These are phyloP conservation scores for Boletus huronensis DNA, from an alignment of 768 basidiomycete genomes.

Conservation along the genomic window DNA sequence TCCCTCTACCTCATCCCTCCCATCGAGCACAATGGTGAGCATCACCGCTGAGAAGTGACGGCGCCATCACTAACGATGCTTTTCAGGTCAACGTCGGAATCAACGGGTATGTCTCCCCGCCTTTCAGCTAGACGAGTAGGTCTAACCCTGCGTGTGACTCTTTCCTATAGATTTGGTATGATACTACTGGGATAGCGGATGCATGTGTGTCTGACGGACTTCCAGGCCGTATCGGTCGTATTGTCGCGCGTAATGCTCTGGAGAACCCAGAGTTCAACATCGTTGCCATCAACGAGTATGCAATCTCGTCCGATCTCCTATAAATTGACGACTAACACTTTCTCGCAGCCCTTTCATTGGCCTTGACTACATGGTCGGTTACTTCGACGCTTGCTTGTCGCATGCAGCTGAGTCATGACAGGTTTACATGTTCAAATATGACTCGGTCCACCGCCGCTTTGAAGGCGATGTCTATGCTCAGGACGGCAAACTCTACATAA, in stretches of 20 bases:
- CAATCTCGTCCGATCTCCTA: constrained; percentile 6
- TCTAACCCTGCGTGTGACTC: constrained; percentile 12
- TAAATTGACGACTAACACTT: constrained; percentile 2
- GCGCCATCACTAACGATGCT: constrained; percentile 1
- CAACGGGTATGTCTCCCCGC: constrained; percentile 69
- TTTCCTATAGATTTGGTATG: constrained; percentile 64
- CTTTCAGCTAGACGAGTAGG: background rate
- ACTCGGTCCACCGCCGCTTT: constrained; percentile 91
- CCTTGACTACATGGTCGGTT: constrained; percentile 88
- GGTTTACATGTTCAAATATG: constrained; percentile 99
- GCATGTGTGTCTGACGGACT: constrained; percentile 14
- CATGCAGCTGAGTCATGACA: constrained; percentile 26
- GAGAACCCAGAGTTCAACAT: constrained; percentile 72
- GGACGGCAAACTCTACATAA: constrained; percentile 86
- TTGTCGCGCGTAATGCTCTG: constrained; percentile 94
- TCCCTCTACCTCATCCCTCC: constrained; percentile 1
- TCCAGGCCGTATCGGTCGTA: constrained; percentile 95
- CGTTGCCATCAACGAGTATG: constrained; percentile 93
- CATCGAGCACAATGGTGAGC: constrained; percentile 27
- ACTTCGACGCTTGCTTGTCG: background rate
- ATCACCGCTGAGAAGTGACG: background rate
- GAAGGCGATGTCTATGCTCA: constrained; percentile 77
- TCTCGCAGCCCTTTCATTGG: constrained; percentile 87
- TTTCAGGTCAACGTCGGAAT: constrained; percentile 83
- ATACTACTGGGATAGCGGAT: background rate